Evolutionary conservation across 1,284 basidiomycete species (phyloP), one percentile per base, ranked within the genome.

Genomic region (Paramarasmius palmivorus): DNA sequence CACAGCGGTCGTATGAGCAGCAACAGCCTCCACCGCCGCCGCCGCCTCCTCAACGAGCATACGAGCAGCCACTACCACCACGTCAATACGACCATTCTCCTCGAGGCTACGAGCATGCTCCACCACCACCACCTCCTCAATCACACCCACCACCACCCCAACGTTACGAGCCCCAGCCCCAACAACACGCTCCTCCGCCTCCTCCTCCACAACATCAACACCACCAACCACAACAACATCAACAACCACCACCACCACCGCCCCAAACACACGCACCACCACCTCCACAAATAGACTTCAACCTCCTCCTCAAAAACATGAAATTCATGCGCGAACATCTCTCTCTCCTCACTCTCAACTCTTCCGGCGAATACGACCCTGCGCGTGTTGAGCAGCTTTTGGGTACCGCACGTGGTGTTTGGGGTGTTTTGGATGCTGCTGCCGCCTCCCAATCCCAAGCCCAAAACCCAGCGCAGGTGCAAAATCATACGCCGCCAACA

Each of bases 361-460:
- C n/a, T n/a, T 7, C 20, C 14, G 52, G 26, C 26, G 20, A 37
- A 12, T 22, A 38, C 38, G n/a, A 50, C 35, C 50, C 63, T 9
- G 68, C 72, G 32, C 59, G 65, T 37, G 58, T 77, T 50, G 72
- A 75, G 19, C 65, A 70, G 34, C 74, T 78, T 72, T 49, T 76
- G 37, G 68, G 75, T 54, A 71, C 68, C 37, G 68, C 87, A 19
- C 73, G 70, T 42, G 74, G 77, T 55, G 83, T 82, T 17, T 70
- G 71, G 52, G 79, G 82, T 59, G 68, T 80, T 62, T 67, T 86
- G 32, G 76, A 81, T 35, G 49, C 46, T 35, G 53, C 55, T 17
- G 49, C 49, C 15, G 45, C 36, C 2, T 4, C n/a, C 35, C 35
- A 50, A 50, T 19, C 15, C 20, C 36, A 40, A 4, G 36, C 23